Evolutionary conservation across 2,329 filamentous ascomycete genomes (phyloP).

Genomic region (Fusarium austroafricanum): DNA sequence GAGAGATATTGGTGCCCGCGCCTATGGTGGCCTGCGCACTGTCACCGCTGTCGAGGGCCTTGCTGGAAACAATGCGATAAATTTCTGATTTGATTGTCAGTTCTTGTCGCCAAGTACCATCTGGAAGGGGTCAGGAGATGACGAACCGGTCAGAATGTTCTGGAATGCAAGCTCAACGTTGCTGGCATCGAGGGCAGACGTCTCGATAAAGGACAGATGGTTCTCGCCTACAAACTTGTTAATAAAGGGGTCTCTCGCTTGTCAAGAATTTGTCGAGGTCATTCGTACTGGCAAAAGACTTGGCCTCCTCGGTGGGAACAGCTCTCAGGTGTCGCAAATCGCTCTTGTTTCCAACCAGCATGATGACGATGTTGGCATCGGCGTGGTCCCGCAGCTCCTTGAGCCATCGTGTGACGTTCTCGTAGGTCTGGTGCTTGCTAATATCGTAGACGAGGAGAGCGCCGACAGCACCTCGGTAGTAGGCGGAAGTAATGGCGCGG

Average conservation of each 20-base stretch:
- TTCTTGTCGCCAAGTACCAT: constrained; percentile 6
- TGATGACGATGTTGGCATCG: constrained; percentile 99
- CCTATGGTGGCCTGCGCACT: constrained; percentile 82
- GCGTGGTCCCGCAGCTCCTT: constrained; percentile 98
- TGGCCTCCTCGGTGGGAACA: constrained; percentile 97
- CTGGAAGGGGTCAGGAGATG: background rate
- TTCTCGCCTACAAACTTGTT: constrained; percentile 78
- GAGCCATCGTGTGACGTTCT: constrained; percentile 98
- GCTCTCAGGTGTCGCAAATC: constrained; percentile 99
- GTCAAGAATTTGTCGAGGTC: background rate
- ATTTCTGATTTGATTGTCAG: constrained; percentile 74
- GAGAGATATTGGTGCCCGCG: constrained; percentile 84
- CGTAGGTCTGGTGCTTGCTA: constrained; percentile 99
- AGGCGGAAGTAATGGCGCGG: constrained; percentile 98
- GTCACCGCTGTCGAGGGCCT: constrained; percentile 92
- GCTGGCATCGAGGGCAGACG: constrained; percentile 96
- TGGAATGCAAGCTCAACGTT: constrained; percentile 99
- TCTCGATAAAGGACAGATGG: constrained; percentile 99
- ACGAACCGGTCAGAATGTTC: constrained; percentile 96
- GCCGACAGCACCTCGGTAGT: constrained; percentile 97
- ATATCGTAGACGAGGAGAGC: constrained; percentile 99
- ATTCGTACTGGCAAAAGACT: constrained; percentile 89
- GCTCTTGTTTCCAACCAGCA: constrained; percentile 99
- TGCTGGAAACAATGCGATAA: constrained; percentile 98
- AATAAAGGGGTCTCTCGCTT: constrained; percentile 24